phyloP scores from a whole-genome alignment of 305 asterid species.

The Striga hermonthica region DNA sequence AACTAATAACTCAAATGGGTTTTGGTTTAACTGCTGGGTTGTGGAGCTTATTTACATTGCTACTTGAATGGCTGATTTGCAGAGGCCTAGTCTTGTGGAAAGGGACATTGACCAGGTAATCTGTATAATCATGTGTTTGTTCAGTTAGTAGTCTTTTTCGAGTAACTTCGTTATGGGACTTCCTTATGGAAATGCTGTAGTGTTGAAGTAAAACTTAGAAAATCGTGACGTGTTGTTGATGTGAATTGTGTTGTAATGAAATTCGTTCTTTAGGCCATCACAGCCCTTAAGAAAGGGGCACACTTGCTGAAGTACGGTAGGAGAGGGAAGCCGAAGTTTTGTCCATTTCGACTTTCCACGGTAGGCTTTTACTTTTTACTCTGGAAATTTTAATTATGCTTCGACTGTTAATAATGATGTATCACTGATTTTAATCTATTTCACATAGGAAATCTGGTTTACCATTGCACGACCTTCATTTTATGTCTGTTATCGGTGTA shows the following conservation, averaged over 20 bases:
- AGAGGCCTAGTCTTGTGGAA: slow-evolving; percentile 62
- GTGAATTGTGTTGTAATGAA: slow-evolving; percentile 10
- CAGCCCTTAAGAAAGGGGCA: slow-evolving; percentile 87
- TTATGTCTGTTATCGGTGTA: slow-evolving; percentile 4
- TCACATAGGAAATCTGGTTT: too few relatives aligned
- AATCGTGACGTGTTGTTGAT: slow-evolving; percentile 16
- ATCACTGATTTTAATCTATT: too few relatives aligned
- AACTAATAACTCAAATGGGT: slow-evolving; percentile 68
- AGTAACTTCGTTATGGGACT: background rate
- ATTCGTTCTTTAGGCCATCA: slow-evolving; percentile 58
- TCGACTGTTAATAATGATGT: background rate
- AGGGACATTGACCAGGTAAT: slow-evolving; percentile 84
- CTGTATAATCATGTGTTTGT: slow-evolving; percentile 6
- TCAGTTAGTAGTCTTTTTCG: background rate
- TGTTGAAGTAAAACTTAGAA: slow-evolving; percentile 6
- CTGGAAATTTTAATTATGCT: background rate
- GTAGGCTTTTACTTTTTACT: slow-evolving; percentile 39
- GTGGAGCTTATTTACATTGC: slow-evolving; percentile 44
- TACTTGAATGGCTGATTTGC: slow-evolving; percentile 91
- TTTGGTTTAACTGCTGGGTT: slow-evolving; percentile 49
- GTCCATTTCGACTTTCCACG: slow-evolving; percentile 79
- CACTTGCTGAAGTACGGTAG: slow-evolving; percentile 86
- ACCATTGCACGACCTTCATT: background rate
- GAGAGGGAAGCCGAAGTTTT: slow-evolving; percentile 95
- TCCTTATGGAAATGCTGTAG: slow-evolving; percentile 3